Percentiles rank a stretch among this genome's conserved stretches.
Conservation (phyloP, 805 yeast genomes). For the Ascoidea rubescens region DNA sequence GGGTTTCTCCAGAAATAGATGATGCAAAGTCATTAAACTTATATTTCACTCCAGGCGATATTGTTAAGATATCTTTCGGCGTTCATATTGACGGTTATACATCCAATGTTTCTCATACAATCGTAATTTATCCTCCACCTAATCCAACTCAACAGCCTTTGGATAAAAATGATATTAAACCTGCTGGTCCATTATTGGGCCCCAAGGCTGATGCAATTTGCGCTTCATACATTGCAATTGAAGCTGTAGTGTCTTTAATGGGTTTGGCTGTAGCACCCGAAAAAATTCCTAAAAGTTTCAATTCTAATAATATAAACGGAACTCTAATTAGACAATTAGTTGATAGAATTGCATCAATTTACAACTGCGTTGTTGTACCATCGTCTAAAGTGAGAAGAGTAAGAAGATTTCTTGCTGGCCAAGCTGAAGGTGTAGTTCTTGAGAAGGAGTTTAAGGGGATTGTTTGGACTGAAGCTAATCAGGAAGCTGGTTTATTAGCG, state of each 20-base stretch:
- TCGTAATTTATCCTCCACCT: constrained; percentile 61
- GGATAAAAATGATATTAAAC: constrained; percentile 25
- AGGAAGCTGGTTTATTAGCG: constrained; percentile 43
- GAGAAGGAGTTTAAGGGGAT: constrained; percentile 91
- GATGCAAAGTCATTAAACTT: constrained; percentile 23
- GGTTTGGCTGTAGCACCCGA: constrained; percentile 67
- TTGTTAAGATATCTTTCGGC: constrained; percentile 75
- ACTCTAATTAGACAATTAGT: constrained; percentile 57
- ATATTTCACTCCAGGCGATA: constrained; percentile 58
- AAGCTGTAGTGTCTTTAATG: constrained; percentile 66
- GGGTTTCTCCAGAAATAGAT: constrained; percentile 80
- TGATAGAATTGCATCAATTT: constrained; percentile 75
- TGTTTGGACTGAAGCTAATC: constrained; percentile 73
- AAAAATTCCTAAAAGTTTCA: constrained; percentile 45
- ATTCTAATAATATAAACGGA: constrained; percentile 43
- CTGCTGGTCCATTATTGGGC: constrained; percentile 74
- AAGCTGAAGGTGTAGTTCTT: constrained; percentile 81
- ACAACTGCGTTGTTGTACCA: constrained; percentile 77
- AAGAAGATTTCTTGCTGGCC: constrained; percentile 91
- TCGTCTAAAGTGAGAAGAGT: constrained; percentile 87
- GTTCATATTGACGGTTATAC: constrained; percentile 95
- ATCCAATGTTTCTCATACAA: constrained; percentile 72
- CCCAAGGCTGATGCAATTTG: constrained; percentile 77
- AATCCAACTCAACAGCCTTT: constrained; percentile 20
- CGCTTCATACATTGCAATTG: constrained; percentile 82